A percentile compares a stretch with the other conserved stretches of the same genome.
These are phyloP conservation scores for Nakazawaea holstii DNA, from an alignment of 805 yeast genomes.

Conservation along the genomic window DNA sequence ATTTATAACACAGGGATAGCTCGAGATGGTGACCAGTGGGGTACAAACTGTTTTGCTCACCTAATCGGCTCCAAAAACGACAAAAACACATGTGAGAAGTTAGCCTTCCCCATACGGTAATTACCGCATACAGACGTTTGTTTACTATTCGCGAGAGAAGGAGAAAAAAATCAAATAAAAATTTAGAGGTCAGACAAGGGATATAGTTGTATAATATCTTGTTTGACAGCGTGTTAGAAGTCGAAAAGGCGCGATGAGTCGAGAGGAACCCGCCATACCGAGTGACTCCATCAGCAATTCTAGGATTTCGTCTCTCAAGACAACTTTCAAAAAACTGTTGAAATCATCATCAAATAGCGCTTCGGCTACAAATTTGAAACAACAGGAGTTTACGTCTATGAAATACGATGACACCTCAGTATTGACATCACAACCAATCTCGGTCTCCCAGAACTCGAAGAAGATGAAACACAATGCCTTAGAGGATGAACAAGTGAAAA, in stretches of 20 bases:
- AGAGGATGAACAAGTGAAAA: constrained; percentile 7
- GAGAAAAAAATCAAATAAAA: neutral
- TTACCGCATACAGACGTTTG: neutral
- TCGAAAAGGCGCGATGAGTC: neutral
- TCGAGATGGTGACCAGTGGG: neutral
- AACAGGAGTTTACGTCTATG: neutral
- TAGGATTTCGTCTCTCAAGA: neutral
- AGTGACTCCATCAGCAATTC: neutral
- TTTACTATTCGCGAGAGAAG: neutral
- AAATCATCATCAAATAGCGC: neutral
- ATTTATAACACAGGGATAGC: no score
- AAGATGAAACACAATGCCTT: neutral
- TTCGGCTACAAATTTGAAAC: neutral
- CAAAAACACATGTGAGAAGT: neutral
- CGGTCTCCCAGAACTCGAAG: neutral
- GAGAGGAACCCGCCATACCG: neutral
- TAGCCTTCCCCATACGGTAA: neutral
- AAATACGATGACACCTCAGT: neutral
- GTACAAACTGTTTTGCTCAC: neutral
- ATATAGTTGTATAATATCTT: no score
- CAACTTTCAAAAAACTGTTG: constrained; percentile 2
- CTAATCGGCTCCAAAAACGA: neutral
- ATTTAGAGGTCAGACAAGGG: neutral
- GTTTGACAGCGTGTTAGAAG: no score
- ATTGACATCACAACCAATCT: neutral